phyloP scores from a whole-genome alignment of 2,329 filamentous ascomycete genomes.

The Cercospora citrullina region DNA sequence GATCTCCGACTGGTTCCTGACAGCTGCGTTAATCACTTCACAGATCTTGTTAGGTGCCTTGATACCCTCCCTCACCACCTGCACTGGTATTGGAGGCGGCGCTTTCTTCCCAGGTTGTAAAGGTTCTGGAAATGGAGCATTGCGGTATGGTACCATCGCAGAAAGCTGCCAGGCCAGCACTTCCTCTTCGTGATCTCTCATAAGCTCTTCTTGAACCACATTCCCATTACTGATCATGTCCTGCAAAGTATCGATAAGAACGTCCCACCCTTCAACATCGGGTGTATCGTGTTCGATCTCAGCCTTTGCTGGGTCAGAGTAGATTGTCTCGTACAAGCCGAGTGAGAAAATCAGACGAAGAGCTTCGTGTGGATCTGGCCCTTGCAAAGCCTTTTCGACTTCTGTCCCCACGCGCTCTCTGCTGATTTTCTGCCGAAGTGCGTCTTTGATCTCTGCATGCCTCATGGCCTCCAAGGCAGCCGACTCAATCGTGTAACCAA shows the following conservation, averaged over 20 bases:
- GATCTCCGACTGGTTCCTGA: slow-evolving; percentile 65
- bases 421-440: slow-evolving; percentile 85
- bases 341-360: slow-evolving; percentile 67
- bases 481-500: slow-evolving; percentile 75
- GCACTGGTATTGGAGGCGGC: slow-evolving; percentile 59
- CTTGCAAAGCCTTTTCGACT: slow-evolving; percentile 85
- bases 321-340: slow-evolving; percentile 69
- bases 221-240: slow-evolving; percentile 46
- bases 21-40: slow-evolving; percentile 65
- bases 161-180: slow-evolving; percentile 77
- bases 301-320: slow-evolving; percentile 61
- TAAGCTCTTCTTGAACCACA: slow-evolving; percentile 43
- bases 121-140: slow-evolving; percentile 45
- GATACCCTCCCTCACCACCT: slow-evolving; percentile 73
- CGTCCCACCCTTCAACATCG: slow-evolving; percentile 60
- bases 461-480: slow-evolving; percentile 72
- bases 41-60: slow-evolving; percentile 75
- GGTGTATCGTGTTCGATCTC: slow-evolving; percentile 56
- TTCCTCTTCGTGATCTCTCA: slow-evolving; percentile 63
- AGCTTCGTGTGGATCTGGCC: slow-evolving; percentile 63
- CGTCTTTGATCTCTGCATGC: slow-evolving; percentile 72
- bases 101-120: slow-evolving; percentile 51
- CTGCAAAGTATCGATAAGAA: slow-evolving; percentile 65
- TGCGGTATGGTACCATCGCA: slow-evolving; percentile 72
- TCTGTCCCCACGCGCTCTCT: slow-evolving; percentile 86